phyloP scores from a whole-genome alignment of 495 filamentous ascomycete genomes.

The Chaetomium cochliodes region DNA sequence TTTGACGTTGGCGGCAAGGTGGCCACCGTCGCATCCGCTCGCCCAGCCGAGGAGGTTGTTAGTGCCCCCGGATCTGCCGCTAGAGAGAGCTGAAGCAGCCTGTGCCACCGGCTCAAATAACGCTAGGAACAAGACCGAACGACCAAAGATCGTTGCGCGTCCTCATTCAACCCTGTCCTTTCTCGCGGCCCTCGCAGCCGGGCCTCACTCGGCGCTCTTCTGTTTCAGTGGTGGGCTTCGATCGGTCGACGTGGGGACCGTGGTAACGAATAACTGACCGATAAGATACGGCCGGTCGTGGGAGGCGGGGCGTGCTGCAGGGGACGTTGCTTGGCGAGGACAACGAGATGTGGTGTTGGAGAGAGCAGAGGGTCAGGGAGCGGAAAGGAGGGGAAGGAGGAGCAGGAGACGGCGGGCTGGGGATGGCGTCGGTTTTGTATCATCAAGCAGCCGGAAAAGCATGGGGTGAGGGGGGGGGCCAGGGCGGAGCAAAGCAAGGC shows the following conservation, averaged over 20 bases:
- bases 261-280: conserved; percentile 5
- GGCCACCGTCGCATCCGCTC: conserved; percentile 15
- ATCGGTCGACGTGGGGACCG: neutral
- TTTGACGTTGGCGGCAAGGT: neutral
- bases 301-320: conserved; percentile 10
- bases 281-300: conserved; percentile 20
- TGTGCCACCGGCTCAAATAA: neutral
- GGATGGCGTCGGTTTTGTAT: conserved; percentile 37
- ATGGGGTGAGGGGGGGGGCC: conserved; percentile 12
- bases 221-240: neutral
- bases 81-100: neutral
- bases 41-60: neutral
- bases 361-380: neutral
- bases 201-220: neutral
- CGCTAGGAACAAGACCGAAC: neutral
- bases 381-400: conserved; percentile 4
- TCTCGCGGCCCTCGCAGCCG: neutral
- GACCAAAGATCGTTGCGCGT: neutral
- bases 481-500: conserved; percentile 32
- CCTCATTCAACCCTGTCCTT: neutral
- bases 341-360: conserved; percentile 6
- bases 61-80: conserved; percentile 3
- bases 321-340: neutral
- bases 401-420: conserved; percentile 20
- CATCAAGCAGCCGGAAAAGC: conserved; percentile 19